Percentiles rank a stretch among this genome's conserved stretches.
These are phyloP conservation scores for Diaporthe nobilis DNA, from an alignment of 2,329 filamentous ascomycete species.

Conservation along the genomic window DNA sequence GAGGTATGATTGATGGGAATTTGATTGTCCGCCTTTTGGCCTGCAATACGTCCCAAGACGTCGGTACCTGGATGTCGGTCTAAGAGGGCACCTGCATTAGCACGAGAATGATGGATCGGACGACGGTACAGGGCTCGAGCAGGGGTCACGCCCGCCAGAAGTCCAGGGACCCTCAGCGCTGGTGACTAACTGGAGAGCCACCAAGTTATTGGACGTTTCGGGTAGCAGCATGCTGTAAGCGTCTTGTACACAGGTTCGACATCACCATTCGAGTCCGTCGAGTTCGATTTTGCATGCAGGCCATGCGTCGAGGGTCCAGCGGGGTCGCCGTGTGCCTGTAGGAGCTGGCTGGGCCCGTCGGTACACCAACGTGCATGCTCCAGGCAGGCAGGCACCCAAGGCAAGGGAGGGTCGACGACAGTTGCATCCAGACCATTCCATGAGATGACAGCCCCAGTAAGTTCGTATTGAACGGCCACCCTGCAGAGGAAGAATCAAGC, in stretches of 20 bases:
- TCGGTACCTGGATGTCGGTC: conserved; percentile 35
- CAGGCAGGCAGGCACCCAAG: not conserved
- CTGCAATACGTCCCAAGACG: conserved; percentile 35
- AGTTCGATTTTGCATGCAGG: not conserved
- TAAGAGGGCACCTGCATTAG: conserved; percentile 35
- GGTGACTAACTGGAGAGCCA: not conserved
- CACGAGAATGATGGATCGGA: conserved; percentile 28
- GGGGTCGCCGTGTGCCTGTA: not conserved
- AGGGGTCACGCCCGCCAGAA: conserved; percentile 2
- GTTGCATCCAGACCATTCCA: not conserved
- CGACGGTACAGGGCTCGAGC: conserved; percentile 7
- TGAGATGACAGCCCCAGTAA: not conserved
- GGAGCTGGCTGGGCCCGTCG: not conserved
- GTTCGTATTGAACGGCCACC: not conserved
- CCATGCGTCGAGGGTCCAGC: conserved; percentile 4
- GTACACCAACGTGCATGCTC: not conserved
- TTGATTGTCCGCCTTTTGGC: conserved; percentile 31
- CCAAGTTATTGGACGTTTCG: not conserved
- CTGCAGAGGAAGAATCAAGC: not conserved
- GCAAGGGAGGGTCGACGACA: not conserved
- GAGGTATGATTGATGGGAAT: conserved; percentile 39
- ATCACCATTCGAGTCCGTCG: not conserved
- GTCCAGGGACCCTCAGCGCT: not conserved
- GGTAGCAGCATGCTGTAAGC: not conserved
- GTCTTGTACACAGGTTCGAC: not conserved